Conservation (phyloP, 495 filamentous ascomycete genomes). For the Podospora anserina region DNA sequence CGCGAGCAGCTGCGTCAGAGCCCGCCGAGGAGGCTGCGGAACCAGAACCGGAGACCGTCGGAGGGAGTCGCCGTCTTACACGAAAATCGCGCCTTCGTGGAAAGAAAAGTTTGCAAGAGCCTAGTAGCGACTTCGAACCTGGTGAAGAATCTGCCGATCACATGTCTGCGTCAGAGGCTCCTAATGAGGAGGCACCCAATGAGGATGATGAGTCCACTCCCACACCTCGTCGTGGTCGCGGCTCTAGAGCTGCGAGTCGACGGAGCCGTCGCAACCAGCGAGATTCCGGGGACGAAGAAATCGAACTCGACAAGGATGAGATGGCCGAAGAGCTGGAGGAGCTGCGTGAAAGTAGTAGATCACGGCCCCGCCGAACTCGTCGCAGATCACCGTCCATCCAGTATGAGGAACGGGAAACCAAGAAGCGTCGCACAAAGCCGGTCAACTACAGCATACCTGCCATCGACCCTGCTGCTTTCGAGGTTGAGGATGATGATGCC, state of each 20-base stretch:
- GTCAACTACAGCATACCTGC: slow-evolving; percentile 61
- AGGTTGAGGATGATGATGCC: slow-evolving; percentile 66
- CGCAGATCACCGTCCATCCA: slow-evolving; percentile 56
- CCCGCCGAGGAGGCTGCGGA: slow-evolving; percentile 33
- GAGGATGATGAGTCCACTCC: slow-evolving; percentile 44
- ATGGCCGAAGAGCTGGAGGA: slow-evolving; percentile 75
- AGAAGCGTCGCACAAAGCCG: slow-evolving; percentile 40
- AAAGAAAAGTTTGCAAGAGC: slow-evolving; percentile 57
- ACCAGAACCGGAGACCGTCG: slow-evolving; percentile 29
- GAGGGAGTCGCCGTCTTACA: slow-evolving; percentile 42
- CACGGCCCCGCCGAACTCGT: slow-evolving; percentile 51
- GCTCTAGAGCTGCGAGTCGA: slow-evolving; percentile 37
- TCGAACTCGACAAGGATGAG: slow-evolving; percentile 65
- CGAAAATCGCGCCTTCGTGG: slow-evolving; percentile 46
- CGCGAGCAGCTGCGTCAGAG: slow-evolving; percentile 32
- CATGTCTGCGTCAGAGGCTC: slow-evolving; percentile 42
- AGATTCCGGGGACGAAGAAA: slow-evolving; percentile 58
- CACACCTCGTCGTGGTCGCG: slow-evolving; percentile 39
- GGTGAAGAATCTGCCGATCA: slow-evolving; percentile 58
- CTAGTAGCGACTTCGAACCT: slow-evolving; percentile 87
- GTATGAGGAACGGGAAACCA: slow-evolving; percentile 45
- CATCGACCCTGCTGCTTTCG: slow-evolving; percentile 62
- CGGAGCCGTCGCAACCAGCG: slow-evolving; percentile 32
- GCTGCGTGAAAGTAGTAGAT: slow-evolving; percentile 47
- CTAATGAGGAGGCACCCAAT: slow-evolving; percentile 28